Conservation (phyloP, 2,329 filamentous ascomycete genomes). For the Xylariaceae sp. region DNA sequence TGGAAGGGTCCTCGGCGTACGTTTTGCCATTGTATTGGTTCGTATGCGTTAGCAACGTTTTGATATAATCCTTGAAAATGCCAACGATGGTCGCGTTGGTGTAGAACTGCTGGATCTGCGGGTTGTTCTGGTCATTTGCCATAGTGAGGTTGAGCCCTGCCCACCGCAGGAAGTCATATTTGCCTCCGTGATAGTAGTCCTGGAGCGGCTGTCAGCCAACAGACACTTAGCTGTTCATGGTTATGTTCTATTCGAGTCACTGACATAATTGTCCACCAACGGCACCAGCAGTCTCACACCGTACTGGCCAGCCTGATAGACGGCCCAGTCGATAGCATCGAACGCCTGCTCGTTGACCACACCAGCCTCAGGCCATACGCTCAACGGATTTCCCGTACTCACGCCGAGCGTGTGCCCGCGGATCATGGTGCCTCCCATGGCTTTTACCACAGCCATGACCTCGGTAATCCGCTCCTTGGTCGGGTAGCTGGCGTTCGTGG, state of each 20-base stretch:
- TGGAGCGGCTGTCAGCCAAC: slow-evolving; percentile 8
- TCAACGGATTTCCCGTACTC: slow-evolving; percentile 43
- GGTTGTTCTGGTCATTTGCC: slow-evolving; percentile 30
- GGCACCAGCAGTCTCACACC: slow-evolving; percentile 41
- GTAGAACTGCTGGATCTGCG: slow-evolving; percentile 41
- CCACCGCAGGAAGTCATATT: slow-evolving; percentile 44
- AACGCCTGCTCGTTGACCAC: slow-evolving; percentile 40
- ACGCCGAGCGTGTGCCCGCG: slow-evolving; percentile 42
- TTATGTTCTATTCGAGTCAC: too few species aligned
- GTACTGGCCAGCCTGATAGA: slow-evolving; percentile 40
- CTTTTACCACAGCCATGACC: slow-evolving; percentile 38
- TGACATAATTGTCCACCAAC: slow-evolving; percentile 41
- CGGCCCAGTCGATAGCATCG: slow-evolving; percentile 42
- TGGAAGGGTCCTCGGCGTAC: slow-evolving; percentile 45
- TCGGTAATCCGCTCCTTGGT: slow-evolving; percentile 41
- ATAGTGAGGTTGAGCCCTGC: slow-evolving; percentile 38
- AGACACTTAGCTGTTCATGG: too few species aligned
- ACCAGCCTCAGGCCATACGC: slow-evolving; percentile 35
- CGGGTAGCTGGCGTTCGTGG: slow-evolving; percentile 40
- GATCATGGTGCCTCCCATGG: slow-evolving; percentile 41
- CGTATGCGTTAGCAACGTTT: slow-evolving; percentile 37
- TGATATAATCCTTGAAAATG: slow-evolving; percentile 42
- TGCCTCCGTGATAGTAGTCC: slow-evolving; percentile 48
- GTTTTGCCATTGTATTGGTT: slow-evolving; percentile 42
- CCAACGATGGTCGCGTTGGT: slow-evolving; percentile 37